Base-by-base conservation (phyloP, 192 early-diverging fungal species). In the Backusella sp. region DNA sequence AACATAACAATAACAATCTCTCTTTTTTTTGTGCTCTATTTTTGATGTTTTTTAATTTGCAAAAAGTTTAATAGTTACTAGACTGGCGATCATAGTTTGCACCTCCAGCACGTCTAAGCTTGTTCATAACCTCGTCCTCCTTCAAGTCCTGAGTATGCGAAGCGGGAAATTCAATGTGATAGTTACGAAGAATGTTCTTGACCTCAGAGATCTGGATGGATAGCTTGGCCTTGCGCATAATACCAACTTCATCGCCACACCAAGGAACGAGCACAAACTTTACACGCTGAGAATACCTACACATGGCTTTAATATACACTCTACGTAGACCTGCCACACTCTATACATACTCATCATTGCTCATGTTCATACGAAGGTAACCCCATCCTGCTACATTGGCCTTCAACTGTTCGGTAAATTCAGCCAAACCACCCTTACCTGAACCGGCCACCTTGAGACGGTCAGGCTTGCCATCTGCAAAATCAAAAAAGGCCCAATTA, bases 211-310 rank as follows among this genome's bases (percentile, higher is more conserved):
- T 93, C 80, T 96, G 94, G 34, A 93, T 83, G 23, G 90, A 86
- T 23, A 96, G 83, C 82, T 92, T 93, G 62, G 93, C 94, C 71
- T 89, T 90, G 12, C 93, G 86, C 93, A 95, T 94, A 37, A 94
- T 85, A 75, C 89, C 89, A 7, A 94, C 89, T 15, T 83, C 39
- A 14, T 84, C 77, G 35, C 93, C 93, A 74, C 91, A 93, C 93
- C 90, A 93, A 30, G 83, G 83, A 0, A 92, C 74, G 0, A 92
- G 72, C 19, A 92, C 83, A 77, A 90, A 92, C 81, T 91, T 91
- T 75, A 84, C 79, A 37, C 92, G 82, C 39, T 87, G 86, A 9
- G 90, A 90, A 70, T 86, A 85, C 52, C 76, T 87, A 70, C 8
- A 68, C 39, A 19, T 3, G 11, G 0, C 3, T 11, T 26, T 71